A percentile compares a stretch with the other conserved stretches of the same genome.
These are phyloP conservation scores for Sambucus nigra DNA, from an alignment of 129 eudicot genomes.

Conservation along the genomic window DNA sequence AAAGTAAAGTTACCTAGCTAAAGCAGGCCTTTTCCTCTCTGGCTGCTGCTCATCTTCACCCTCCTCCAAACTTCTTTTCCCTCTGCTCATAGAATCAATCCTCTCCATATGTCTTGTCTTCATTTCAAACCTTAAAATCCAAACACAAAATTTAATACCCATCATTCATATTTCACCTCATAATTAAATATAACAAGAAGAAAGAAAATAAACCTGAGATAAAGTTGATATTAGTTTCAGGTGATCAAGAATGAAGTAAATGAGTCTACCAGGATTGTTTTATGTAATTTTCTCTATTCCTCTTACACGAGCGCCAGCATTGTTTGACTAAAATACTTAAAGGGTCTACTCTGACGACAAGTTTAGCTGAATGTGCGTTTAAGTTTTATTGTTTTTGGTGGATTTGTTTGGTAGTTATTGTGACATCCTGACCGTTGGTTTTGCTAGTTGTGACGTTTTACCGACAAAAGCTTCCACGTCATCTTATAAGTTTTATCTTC, in stretches of 20 bases:
- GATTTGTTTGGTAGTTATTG: background rate
- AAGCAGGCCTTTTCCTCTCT: conserved; percentile 22
- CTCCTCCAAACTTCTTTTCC: conserved; percentile 16
- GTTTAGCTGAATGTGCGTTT: background rate
- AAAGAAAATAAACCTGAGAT: background rate
- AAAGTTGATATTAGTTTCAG: background rate
- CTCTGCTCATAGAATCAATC: conserved; percentile 20
- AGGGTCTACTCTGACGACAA: background rate
- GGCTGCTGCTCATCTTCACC: conserved; percentile 15
- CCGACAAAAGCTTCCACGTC: background rate
- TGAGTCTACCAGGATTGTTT: too few relatives aligned
- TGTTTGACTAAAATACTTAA: background rate
- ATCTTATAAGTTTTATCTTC: too few relatives aligned
- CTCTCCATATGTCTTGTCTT: conserved; percentile 24
- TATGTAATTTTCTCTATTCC: too few relatives aligned
- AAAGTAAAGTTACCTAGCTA: conserved; percentile 26
- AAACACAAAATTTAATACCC: background rate
- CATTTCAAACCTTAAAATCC: background rate
- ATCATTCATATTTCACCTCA: conserved; percentile 3
- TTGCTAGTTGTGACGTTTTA: background rate
- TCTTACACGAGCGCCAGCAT: too few relatives aligned
- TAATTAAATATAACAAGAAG: background rate
- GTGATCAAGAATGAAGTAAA: background rate
- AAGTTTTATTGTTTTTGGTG: background rate
- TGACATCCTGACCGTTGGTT: conserved; percentile 5